Evolutionary conservation across 2,329 filamentous ascomycete species (phyloP), one percentile per base, ranked within the genome.

Genomic region (Fusarium incarnatum): DNA sequence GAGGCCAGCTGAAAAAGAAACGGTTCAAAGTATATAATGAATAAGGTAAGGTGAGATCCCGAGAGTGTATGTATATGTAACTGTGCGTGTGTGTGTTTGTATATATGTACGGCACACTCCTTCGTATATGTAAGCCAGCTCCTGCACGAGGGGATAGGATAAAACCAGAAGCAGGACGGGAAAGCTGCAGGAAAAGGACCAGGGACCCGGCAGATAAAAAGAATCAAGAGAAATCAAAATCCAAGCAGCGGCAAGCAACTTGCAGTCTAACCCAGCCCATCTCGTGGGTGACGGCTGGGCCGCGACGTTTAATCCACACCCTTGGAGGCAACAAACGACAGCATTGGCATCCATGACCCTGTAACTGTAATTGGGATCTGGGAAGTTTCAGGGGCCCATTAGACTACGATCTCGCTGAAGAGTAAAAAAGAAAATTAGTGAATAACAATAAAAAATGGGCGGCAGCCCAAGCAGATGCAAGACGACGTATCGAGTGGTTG

Each of bases 201-300:
- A 72, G 61, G 69, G 65, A 70, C 50, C 69, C 62, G 70, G 70
- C 70, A 72, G 70, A 72, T 72, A 58, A 60, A 57, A 72, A 71
- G 63, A 62, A 68, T 37, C 32, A 50, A 60, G 58, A 70, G 46
- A 55, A 65, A 65, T 53, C 32, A 55, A 12, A 37, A 37, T 11
- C 5, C 18, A 37, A 56, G 22, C 41, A 71, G 60, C 60, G 65
- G 59, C 68, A 61, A 68, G 59, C 65, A 58, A 46, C 52, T 42
- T 48, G 59, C 32, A 59, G 54, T 54, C 46, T 47, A 67, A 47
- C 48, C 55, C 50, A 61, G 50, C 52, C 64, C 64, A 67, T 68
- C 64, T 67, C 47, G 64, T 67, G 65, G 25, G 41, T 46, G 58
- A 71, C 49, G 68, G 55, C 52, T 49, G 44, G 59, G 60, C 68